Conservation (phyloP, 805 yeast species). For the Blastobotrys chiropterorum region DNA sequence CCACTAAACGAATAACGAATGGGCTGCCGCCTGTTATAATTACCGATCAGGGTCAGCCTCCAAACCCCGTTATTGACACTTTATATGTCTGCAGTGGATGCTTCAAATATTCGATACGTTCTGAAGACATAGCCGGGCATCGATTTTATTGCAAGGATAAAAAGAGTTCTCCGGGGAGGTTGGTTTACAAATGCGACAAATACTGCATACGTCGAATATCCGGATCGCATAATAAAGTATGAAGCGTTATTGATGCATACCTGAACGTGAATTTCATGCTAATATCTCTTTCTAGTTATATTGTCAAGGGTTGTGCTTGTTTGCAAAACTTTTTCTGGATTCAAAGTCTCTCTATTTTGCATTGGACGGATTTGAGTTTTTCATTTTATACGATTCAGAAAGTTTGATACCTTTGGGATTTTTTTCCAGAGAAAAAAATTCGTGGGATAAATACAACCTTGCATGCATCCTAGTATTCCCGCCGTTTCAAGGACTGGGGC, state of each 20-base stretch:
- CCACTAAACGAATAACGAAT: slow-evolving; percentile 16
- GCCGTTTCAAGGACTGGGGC: slow-evolving; percentile 72
- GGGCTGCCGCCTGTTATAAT: slow-evolving; percentile 15
- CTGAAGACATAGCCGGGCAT: slow-evolving; percentile 46
- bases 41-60: neutral
- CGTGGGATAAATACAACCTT: slow-evolving; percentile 73
- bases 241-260: too few species aligned
- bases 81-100: slow-evolving; percentile 75
- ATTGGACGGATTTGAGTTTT: slow-evolving; percentile 75
- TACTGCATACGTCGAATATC: slow-evolving; percentile 58
- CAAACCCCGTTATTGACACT: slow-evolving; percentile 32
- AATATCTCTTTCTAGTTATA: slow-evolving; percentile 37
- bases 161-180: slow-evolving; percentile 51
- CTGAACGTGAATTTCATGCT: neutral
- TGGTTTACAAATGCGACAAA: slow-evolving; percentile 56
- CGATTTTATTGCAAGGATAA: slow-evolving; percentile 20
- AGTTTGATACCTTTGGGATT: slow-evolving; percentile 55
- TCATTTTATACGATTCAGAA: slow-evolving; percentile 33
- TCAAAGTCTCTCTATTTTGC: slow-evolving; percentile 83
- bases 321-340: slow-evolving; percentile 83
- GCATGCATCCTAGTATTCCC: slow-evolving; percentile 92
- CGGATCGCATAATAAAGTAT: slow-evolving; percentile 43
- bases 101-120: slow-evolving; percentile 65
- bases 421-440: slow-evolving; percentile 78
- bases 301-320: slow-evolving; percentile 75